Percentiles rank a stretch among this genome's conserved stretches.
Evolutionary conservation across 2,329 filamentous ascomycete genomes (phyloP).

Genomic region (Moelleriella libera): DNA sequence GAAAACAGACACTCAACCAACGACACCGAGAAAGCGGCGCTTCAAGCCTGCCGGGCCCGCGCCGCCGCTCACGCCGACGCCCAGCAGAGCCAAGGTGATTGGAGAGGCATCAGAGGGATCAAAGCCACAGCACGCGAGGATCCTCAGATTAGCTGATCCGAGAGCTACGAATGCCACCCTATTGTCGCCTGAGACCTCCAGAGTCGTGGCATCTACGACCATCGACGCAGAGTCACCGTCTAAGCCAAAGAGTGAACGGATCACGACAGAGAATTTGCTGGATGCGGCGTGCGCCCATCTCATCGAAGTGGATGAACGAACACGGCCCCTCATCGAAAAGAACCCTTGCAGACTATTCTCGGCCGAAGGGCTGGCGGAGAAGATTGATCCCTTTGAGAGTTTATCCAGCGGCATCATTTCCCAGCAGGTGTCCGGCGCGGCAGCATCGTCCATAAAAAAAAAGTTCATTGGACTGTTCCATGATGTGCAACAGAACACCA

Average conservation of each 20-base stretch:
- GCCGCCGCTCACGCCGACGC: conserved; percentile 31
- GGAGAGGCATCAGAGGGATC: conserved; percentile 15
- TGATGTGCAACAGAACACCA: conserved; percentile 16
- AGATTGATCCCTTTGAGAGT: conserved; percentile 76
- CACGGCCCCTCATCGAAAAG: conserved; percentile 57
- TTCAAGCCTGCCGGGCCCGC: conserved; percentile 9
- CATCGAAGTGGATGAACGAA: conserved; percentile 54
- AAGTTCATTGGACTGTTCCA: conserved; percentile 69
- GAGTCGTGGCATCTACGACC: conserved; percentile 38
- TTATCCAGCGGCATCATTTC: conserved; percentile 82
- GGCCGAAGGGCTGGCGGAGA: conserved; percentile 66
- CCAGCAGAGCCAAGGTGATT: conserved; percentile 27
- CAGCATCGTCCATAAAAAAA: conserved; percentile 75
- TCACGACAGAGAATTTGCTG: conserved; percentile 59
- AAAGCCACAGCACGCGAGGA: conserved; percentile 25
- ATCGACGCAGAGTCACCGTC: conserved; percentile 30
- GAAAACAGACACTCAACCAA: conserved; percentile 7
- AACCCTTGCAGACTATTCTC: conserved; percentile 71
- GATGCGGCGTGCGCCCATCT: conserved; percentile 64
- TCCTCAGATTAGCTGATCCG: conserved; percentile 46
- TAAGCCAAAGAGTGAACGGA: conserved; percentile 19
- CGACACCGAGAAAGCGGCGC: conserved; percentile 18
- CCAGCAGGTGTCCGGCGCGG: conserved; percentile 90
- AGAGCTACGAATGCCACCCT: conserved; percentile 55
- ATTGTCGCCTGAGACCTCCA: conserved; percentile 56